Conservation (phyloP, 176 grass and related monocot species). For the Cenchrus americanus region DNA sequence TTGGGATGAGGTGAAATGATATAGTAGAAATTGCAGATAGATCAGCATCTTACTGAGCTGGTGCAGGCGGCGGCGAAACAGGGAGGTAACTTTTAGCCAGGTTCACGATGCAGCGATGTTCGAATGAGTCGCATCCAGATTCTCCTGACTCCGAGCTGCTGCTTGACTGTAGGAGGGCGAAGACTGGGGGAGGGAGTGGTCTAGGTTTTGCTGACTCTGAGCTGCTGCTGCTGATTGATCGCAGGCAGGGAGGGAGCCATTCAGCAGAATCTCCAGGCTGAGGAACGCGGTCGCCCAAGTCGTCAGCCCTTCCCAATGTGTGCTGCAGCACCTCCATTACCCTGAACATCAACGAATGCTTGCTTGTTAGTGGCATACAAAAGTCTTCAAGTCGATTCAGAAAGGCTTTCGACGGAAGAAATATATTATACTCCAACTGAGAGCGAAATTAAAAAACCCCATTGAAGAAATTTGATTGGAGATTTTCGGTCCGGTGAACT, state of each 20-base stretch:
- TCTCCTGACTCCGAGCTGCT: background rate
- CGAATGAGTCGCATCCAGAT: background rate
- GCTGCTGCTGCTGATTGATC: background rate
- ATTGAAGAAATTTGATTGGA: background rate
- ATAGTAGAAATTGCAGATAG: background rate
- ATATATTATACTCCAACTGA: no score
- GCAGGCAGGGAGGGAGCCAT: background rate
- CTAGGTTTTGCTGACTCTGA: background rate
- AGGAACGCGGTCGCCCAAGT: background rate
- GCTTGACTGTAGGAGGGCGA: background rate
- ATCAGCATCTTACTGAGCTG: slow-evolving; percentile 9
- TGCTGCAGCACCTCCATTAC: background rate
- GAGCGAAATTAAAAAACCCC: background rate
- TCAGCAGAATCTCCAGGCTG: background rate
- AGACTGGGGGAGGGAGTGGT: background rate
- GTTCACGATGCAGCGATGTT: background rate
- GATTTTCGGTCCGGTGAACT: background rate
- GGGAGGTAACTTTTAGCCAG: background rate
- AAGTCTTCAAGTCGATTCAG: background rate
- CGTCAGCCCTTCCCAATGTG: background rate
- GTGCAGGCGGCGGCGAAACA: background rate
- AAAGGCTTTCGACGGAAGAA: background rate
- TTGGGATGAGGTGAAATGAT: background rate
- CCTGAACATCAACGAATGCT: background rate
- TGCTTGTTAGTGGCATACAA: background rate